Evolutionary conservation across 192 early-diverging fungal genomes (phyloP).

Genomic region (Linnemannia schmuckeri): DNA sequence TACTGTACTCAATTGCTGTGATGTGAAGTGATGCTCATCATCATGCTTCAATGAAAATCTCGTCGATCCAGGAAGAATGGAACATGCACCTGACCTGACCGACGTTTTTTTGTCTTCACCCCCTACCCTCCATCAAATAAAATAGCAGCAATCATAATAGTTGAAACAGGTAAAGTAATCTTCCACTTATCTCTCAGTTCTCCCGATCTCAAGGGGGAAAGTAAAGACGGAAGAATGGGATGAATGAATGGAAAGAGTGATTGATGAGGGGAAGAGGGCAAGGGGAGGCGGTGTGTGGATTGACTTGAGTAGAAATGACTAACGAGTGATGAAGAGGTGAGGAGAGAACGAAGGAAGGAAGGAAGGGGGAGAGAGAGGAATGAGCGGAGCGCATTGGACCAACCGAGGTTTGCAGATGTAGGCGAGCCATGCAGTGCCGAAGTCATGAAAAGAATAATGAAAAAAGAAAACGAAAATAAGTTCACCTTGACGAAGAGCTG

Average conservation of each 20-base stretch:
- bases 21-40: background rate
- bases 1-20: background rate
- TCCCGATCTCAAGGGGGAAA: background rate
- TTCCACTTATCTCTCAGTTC: background rate
- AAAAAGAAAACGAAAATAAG: background rate
- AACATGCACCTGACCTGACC: background rate
- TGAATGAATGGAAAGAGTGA: background rate
- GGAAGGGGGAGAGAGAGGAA: background rate
- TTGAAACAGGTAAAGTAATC: background rate
- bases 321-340: too few species aligned
- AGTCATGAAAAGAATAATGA: background rate
- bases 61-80: background rate
- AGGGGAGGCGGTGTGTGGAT: background rate
- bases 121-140: background rate
- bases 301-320: background rate
- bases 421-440: background rate
- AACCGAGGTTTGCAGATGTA: background rate
- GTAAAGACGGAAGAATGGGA: background rate
- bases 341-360: background rate
- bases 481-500: background rate
- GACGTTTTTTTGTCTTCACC: background rate
- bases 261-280: background rate
- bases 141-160: background rate
- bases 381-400: background rate
- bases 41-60: background rate